Base-by-base conservation (phyloP, 148 eudicot species). In the Bassia scoparia region DNA sequence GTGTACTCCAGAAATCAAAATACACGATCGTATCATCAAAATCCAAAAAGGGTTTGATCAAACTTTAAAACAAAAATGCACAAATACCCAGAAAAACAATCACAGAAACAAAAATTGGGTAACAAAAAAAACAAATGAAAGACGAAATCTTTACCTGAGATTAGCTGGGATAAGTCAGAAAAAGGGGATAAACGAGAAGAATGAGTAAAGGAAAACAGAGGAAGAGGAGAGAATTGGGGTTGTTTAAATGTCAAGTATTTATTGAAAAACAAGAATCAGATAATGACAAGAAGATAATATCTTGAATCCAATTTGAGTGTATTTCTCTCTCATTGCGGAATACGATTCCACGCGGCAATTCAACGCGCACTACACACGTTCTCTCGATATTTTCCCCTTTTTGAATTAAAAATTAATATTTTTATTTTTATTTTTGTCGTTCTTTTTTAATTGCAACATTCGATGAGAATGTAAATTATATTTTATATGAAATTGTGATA, bases 291-390 rank as follows among this genome's bases (percentile, higher is more conserved):
- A 26, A 1, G 20, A 41, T 18, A 50, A 46, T n/a, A 24, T 7
- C 34, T 41, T 41, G n/a, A n/a, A n/a, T n/a, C n/a, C n/a, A n/a
- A n/a, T n/a, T n/a, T n/a, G n/a, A n/a, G n/a, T n/a, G 41, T 54
- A 33, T 17, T 21, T 16, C 27, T 13, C 29, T 21, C 21, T 24
- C 11, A 35, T 50, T 50, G 15, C 16, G 72, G 17, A 44, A 66
- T 66, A 48, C 44, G 68, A 80, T 73, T 69, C 81, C 67, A 82
- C 74, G 83, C 85, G 70, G 75, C 31, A 33, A 24, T 61, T 61
- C 11, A 31, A 83, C 88, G 88, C 88, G 88, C 71, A 78, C 14
- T 48, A 4, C 74, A 60, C 87, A 79, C 82, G 84, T 27, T 18
- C 12, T 9, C 27, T 26, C 4, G 56, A 52, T 52, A 52, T 15